Conservation (phyloP, 352 stramenopile genomes). For the Lagenidium sp. region DNA sequence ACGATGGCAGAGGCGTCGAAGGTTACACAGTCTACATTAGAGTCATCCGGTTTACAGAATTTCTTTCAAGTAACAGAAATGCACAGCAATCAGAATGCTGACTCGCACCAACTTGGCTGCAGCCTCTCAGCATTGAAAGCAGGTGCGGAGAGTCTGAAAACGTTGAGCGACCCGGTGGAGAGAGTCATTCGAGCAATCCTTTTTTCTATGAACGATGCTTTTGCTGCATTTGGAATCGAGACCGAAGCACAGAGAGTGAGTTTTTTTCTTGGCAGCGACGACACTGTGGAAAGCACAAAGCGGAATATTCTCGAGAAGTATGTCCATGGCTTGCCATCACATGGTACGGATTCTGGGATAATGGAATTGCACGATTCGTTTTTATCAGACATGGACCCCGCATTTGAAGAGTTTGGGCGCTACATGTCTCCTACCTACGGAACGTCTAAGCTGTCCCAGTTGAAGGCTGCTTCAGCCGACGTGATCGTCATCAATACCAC, state of each 20-base stretch:
- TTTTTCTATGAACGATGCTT: conserved; percentile 53
- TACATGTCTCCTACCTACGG: conserved; percentile 38
- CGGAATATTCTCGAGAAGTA: conserved; percentile 50
- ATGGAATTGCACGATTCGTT: conserved; percentile 23
- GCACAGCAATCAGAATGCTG: conserved; percentile 8
- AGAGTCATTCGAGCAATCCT: conserved; percentile 33
- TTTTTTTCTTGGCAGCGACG: conserved; percentile 57
- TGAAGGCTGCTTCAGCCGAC: conserved; percentile 36
- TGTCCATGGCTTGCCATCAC: conserved; percentile 1
- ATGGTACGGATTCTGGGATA: not conserved
- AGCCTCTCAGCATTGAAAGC: conserved; percentile 22
- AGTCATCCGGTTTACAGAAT: conserved; percentile 8
- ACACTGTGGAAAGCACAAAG: conserved; percentile 24
- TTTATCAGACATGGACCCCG: conserved; percentile 52
- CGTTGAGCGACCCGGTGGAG: conserved; percentile 22
- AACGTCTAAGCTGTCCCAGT: conserved; percentile 21
- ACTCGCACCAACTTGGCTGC: too few relatives aligned
- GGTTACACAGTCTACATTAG: too few relatives aligned
- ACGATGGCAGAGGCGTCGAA: conserved; percentile 41
- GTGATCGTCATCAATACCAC: conserved; percentile 33
- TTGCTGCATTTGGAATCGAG: conserved; percentile 70
- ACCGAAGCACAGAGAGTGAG: conserved; percentile 43
- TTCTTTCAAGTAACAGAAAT: not conserved
- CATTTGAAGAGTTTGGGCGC: conserved; percentile 23
- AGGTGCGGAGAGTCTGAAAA: conserved; percentile 22